Evolutionary conservation across 768 basidiomycete species (phyloP), one percentile per base, ranked within the genome.

Genomic region (Pluteus cervinus): DNA sequence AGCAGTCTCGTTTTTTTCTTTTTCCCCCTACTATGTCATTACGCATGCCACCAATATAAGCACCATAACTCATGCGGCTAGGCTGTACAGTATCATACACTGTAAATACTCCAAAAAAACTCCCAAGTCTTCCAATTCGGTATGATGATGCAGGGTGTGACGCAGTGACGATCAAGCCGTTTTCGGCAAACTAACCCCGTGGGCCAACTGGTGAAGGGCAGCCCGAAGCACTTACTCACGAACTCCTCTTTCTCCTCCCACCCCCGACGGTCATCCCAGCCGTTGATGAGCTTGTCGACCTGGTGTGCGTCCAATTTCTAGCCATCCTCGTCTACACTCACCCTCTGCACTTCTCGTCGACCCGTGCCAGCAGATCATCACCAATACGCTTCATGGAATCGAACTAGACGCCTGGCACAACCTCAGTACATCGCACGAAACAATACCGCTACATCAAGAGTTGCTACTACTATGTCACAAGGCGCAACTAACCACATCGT

Each of bases 331-430:
- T 16, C 11, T 21, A 23, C 8, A 6, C 29, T 31, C 22, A 22
- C 20, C 7, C 30, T 14, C 17, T 22, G 26, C 7, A n/a, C n/a
- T n/a, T 4, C 25, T 20, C 25, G 24, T 29, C 31, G 15, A 15
- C 25, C 16, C 25, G 14, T 14, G 26, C 9, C 18, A n/a, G 29
- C 40, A 60, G 58, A 80, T 58, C 58, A 66, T 21, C 60, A 57
- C 35, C 76, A 75, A 41, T 77, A 77, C 46, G 60, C 69, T 4
- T 58, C 69, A 9, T 79, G 76, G 79, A 75, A 76, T 40, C 70
- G 76, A 36, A 75, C 73, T 11, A 66, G 75, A 34, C 50, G 68
- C n/a, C 49, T 78, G 15, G 69, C 69, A 24, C 62, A 67, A 30
- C 41, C 74, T n/a, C 73, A 70, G 11, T 78, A 60, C 47, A 49